These are phyloP conservation scores for Withania somnifera DNA, from an alignment of 305 asterid species.

Conservation along the genomic window DNA sequence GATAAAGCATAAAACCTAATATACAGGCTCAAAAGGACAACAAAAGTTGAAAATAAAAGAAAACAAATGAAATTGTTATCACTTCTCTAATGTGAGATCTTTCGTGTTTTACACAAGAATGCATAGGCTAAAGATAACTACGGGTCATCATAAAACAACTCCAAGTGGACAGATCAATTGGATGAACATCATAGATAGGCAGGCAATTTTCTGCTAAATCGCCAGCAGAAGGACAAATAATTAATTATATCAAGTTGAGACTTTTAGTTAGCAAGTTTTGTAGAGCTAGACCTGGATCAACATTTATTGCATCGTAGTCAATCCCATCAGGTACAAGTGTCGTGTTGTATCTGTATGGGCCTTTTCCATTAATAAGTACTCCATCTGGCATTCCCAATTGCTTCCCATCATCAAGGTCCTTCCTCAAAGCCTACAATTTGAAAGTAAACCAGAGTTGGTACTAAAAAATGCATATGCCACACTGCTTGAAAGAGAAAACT, in stretches of 20 bases:
- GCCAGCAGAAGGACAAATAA: not conserved
- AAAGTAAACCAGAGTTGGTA: not conserved
- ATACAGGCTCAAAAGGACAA: not conserved
- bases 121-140: not conserved
- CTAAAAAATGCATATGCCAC: not conserved
- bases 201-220: not conserved
- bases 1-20: not conserved
- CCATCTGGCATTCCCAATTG: constrained; percentile 93
- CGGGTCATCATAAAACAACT: not conserved
- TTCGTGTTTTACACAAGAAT: not conserved
- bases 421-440: constrained; percentile 46
- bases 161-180: not conserved
- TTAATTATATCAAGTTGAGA: not conserved
- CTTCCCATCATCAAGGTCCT: constrained; percentile 54
- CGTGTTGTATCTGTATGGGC: constrained; percentile 76
- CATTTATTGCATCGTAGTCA: constrained; percentile 56
- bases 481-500: not conserved
- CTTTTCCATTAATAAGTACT: constrained; percentile 92
- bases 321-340: constrained; percentile 83
- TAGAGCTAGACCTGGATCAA: constrained; percentile 56
- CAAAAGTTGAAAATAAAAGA: not conserved
- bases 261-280: not conserved
- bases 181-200: not conserved
- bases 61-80: not conserved
- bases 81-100: not conserved